A percentile compares a stretch with the other conserved stretches of the same genome.
These are phyloP conservation scores for Mycena venus DNA, from an alignment of 768 basidiomycete species.

Conservation along the genomic window DNA sequence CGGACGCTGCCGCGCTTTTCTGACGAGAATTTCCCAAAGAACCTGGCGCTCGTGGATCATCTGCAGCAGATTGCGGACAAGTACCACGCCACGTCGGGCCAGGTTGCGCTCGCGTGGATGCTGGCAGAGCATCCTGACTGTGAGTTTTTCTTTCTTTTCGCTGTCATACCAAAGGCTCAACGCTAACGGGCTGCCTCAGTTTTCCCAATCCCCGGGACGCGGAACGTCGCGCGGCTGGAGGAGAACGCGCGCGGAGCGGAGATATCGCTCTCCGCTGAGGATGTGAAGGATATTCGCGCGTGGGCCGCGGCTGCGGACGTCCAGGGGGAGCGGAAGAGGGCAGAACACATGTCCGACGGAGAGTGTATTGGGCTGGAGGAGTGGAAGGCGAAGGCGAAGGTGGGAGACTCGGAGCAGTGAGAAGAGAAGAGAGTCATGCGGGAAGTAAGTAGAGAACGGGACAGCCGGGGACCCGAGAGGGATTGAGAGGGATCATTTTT, in stretches of 20 bases:
- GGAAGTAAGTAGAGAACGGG: not conserved
- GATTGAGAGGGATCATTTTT: too few relatives aligned
- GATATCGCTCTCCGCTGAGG: constrained; percentile 39
- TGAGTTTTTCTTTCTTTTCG: not conserved
- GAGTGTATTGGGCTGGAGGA: constrained; percentile 35
- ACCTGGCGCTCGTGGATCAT: constrained; percentile 52
- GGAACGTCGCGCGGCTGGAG: constrained; percentile 46
- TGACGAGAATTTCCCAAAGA: constrained; percentile 60
- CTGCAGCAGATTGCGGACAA: constrained; percentile 46
- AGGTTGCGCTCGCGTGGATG: constrained; percentile 42
- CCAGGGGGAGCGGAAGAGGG: constrained; percentile 36
- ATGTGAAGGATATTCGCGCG: constrained; percentile 39
- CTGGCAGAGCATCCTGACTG: constrained; percentile 32
- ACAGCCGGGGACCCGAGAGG: not conserved
- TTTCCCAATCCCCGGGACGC: constrained; percentile 47
- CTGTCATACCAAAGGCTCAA: not conserved
- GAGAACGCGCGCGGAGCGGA: constrained; percentile 48
- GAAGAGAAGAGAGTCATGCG: not conserved
- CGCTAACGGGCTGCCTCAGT: constrained; percentile 21
- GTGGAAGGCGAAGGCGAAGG: constrained; percentile 10
- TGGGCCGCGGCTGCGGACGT: constrained; percentile 38
- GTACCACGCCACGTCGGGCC: constrained; percentile 49
- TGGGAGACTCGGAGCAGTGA: constrained; percentile 8
- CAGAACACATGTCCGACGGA: constrained; percentile 26
- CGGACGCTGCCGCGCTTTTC: constrained; percentile 47